These are phyloP conservation scores for Panellus pusillus DNA, from an alignment of 768 basidiomycete genomes.

Conservation along the genomic window DNA sequence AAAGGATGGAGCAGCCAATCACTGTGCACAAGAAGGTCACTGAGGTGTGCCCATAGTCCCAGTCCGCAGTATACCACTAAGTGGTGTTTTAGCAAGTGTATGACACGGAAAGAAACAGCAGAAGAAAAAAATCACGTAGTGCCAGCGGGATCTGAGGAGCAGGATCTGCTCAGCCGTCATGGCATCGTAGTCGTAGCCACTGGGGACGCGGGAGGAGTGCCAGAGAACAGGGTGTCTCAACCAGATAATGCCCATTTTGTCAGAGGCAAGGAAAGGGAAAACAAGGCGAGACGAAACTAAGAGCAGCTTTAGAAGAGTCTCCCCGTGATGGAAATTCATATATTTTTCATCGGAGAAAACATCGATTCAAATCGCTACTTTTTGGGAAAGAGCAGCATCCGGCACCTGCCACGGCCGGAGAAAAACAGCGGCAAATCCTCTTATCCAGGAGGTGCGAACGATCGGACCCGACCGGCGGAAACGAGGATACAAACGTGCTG, in stretches of 20 bases:
- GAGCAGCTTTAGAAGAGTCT: no score
- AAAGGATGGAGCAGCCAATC: constrained; percentile 19
- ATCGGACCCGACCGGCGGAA: no score
- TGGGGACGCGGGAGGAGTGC: constrained; percentile 27
- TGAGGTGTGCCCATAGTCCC: constrained; percentile 32
- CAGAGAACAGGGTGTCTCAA: constrained; percentile 28
- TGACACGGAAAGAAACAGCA: not conserved
- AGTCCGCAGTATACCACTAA: constrained; percentile 24
- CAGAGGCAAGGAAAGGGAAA: no score
- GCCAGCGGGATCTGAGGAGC: constrained; percentile 26
- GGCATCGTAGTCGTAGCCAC: constrained; percentile 23
- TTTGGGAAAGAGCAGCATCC: no score
- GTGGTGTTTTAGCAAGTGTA: not conserved
- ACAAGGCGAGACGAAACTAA: no score
- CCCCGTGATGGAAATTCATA: no score
- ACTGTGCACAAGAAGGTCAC: constrained; percentile 31
- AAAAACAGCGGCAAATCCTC: no score
- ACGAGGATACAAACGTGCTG: no score
- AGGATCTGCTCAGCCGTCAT: constrained; percentile 25
- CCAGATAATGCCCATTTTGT: constrained; percentile 28
- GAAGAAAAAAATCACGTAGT: constrained; percentile 22
- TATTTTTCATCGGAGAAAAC: no score
- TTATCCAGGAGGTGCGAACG: no score
- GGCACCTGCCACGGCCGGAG: no score
- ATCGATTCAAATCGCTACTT: no score